These are phyloP conservation scores for Dimocarpus longan DNA, from an alignment of 345 rosid genomes.

Conservation along the genomic window DNA sequence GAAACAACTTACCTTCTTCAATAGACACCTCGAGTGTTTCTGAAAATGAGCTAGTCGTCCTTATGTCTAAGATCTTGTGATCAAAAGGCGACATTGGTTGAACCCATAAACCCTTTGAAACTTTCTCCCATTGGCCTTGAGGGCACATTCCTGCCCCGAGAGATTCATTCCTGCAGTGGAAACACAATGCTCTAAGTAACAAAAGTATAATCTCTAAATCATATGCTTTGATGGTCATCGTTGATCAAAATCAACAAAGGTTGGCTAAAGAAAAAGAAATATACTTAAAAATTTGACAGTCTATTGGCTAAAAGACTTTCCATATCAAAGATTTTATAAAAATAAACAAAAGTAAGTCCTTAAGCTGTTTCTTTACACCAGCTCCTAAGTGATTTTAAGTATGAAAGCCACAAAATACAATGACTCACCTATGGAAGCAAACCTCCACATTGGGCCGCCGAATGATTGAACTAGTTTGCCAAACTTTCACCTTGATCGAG, in stretches of 20 bases:
- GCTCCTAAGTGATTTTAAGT: background rate
- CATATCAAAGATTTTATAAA: background rate
- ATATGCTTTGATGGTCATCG: background rate
- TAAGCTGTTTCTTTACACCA: background rate
- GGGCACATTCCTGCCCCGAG: constrained; percentile 81
- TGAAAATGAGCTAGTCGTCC: constrained; percentile 48
- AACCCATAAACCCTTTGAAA: constrained; percentile 70
- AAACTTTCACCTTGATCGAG: constrained; percentile 60
- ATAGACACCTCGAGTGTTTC: constrained; percentile 54
- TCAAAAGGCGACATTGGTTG: constrained; percentile 89
- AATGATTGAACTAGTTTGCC: constrained; percentile 35
- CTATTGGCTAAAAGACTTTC: background rate
- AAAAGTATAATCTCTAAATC: constrained; percentile 5
- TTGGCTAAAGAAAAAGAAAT: background rate
- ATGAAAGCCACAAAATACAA: background rate
- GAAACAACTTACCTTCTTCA: constrained; percentile 56
- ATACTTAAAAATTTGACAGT: background rate
- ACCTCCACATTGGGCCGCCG: constrained; percentile 53
- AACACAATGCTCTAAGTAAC: background rate
- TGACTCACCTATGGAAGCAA: constrained; percentile 83
- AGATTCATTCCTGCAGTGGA: constrained; percentile 68
- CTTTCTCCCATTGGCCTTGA: constrained; percentile 75
- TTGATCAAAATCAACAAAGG: background rate
- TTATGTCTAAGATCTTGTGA: constrained; percentile 70
- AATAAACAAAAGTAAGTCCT: background rate